Conservation (phyloP, 1,284 basidiomycete genomes). For the Marasmius fiardii region DNA sequence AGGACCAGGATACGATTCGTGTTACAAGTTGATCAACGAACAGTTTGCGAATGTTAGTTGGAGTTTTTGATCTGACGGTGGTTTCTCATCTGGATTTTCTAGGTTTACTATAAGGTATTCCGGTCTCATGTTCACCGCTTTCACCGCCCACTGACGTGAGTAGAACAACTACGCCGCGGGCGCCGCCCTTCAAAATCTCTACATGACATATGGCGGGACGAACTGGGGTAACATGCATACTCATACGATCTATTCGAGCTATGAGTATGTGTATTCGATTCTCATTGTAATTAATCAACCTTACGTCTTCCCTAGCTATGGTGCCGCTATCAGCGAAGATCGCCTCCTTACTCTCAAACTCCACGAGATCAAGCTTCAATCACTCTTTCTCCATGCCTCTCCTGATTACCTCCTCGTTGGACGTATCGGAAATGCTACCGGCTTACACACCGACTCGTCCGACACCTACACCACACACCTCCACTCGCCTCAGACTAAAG, state of each 20-base stretch:
- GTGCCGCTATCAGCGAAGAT: constrained; percentile 39
- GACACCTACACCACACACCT: constrained; percentile 36
- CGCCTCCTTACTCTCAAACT: constrained; percentile 39
- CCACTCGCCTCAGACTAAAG: constrained; percentile 25
- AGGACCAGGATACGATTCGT: constrained; percentile 38
- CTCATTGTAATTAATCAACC: not conserved
- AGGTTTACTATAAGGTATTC: constrained; percentile 32
- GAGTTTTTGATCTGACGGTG: not conserved
- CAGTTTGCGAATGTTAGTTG: constrained; percentile 39
- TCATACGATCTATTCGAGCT: constrained; percentile 41
- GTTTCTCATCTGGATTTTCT: constrained; percentile 8
- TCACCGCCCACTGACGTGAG: not conserved
- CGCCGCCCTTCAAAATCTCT: constrained; percentile 34
- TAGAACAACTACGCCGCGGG: constrained; percentile 40
- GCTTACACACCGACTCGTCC: constrained; percentile 29
- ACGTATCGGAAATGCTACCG: constrained; percentile 30
- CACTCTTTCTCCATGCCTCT: constrained; percentile 39
- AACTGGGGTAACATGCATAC: constrained; percentile 45
- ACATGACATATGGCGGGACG: constrained; percentile 42
- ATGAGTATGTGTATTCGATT: constrained; percentile 28
- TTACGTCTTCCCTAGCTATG: constrained; percentile 20
- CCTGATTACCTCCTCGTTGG: constrained; percentile 37
- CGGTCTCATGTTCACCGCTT: not conserved
- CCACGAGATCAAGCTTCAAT: constrained; percentile 43
- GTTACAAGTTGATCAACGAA: constrained; percentile 39